A percentile compares a stretch with the other conserved stretches of the same genome.
phyloP scores from a whole-genome alignment of 2,329 filamentous ascomycete species.

The Aspergillus terreus region DNA sequence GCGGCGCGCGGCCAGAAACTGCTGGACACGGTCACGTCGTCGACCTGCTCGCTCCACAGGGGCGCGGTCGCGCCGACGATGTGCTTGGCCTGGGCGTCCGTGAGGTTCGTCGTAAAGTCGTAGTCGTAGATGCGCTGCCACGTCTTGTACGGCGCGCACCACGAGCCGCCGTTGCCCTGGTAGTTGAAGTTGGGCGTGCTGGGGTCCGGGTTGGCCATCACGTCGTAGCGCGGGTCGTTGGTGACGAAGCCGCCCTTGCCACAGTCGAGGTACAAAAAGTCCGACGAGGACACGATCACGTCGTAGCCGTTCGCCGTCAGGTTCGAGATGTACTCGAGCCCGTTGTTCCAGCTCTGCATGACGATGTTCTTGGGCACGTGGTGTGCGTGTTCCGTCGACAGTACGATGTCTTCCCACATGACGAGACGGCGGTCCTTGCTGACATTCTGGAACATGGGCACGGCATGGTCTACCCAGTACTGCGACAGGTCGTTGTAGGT shows the following conservation, averaged over 20 bases:
- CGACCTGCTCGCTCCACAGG: slow-evolving; percentile 54
- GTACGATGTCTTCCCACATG: slow-evolving; percentile 56
- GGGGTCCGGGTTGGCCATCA: slow-evolving; percentile 49
- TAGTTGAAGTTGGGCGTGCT: slow-evolving; percentile 52
- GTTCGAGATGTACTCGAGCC: slow-evolving; percentile 49
- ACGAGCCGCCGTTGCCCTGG: slow-evolving; percentile 51
- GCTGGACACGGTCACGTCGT: slow-evolving; percentile 48
- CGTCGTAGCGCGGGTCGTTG: slow-evolving; percentile 57
- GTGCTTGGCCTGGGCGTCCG: slow-evolving; percentile 44
- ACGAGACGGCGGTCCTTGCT: slow-evolving; percentile 48
- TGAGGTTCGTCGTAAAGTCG: slow-evolving; percentile 52
- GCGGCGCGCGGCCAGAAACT: slow-evolving; percentile 57
- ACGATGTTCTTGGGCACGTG: slow-evolving; percentile 50
- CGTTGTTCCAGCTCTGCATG: slow-evolving; percentile 55
- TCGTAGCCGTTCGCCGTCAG: slow-evolving; percentile 50
- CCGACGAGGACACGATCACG: slow-evolving; percentile 54
- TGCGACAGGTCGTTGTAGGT: slow-evolving; percentile 52
- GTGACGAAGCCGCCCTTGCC: slow-evolving; percentile 52
- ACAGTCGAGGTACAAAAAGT: slow-evolving; percentile 57
- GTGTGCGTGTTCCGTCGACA: slow-evolving; percentile 44
- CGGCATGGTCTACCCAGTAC: slow-evolving; percentile 51
- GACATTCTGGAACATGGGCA: slow-evolving; percentile 49
- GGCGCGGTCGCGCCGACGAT: slow-evolving; percentile 52
- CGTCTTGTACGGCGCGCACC: slow-evolving; percentile 58
- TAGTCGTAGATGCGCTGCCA: slow-evolving; percentile 60